Evolutionary conservation across 352 stramenopile species (phyloP).

Genomic region (Phytophthora podocarpi): DNA sequence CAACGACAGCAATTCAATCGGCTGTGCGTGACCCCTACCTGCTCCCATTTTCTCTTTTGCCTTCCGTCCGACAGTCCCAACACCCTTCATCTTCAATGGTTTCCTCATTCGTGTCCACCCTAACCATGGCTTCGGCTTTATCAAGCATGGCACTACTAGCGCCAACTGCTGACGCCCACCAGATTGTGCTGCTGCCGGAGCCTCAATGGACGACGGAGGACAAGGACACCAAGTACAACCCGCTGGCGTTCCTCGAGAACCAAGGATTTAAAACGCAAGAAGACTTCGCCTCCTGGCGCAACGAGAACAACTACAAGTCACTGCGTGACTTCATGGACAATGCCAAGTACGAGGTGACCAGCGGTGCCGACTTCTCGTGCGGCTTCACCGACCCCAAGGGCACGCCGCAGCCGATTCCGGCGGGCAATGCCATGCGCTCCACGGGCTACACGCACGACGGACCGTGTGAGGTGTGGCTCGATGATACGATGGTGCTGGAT

Average conservation of each 20-base stretch:
- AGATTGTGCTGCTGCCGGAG: conserved; percentile 39
- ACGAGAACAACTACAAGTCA: too few species aligned
- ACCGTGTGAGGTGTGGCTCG: conserved; percentile 40
- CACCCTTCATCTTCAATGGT: not conserved
- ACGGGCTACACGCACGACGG: conserved; percentile 55
- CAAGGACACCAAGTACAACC: conserved; percentile 43
- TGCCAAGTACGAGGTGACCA: conserved; percentile 31
- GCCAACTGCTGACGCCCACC: conserved; percentile 31
- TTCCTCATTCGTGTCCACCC: conserved; percentile 17
- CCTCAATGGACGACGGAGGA: conserved; percentile 33
- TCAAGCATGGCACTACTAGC: conserved; percentile 32
- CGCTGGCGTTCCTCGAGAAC: conserved; percentile 52
- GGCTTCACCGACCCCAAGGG: conserved; percentile 38
- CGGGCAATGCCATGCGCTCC: conserved; percentile 25
- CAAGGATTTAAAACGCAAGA: conserved; percentile 43
- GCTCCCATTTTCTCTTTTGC: conserved; percentile 24
- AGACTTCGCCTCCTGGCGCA: too few species aligned
- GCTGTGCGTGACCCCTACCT: too few species aligned
- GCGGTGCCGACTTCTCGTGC: conserved; percentile 34
- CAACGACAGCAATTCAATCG: too few species aligned
- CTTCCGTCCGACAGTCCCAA: conserved; percentile 6
- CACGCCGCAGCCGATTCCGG: conserved; percentile 39
- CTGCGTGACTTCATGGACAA: conserved; percentile 55
- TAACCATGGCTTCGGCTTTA: conserved; percentile 22
- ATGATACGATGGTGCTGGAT: conserved; percentile 34